Percentiles rank a stretch among this genome's conserved stretches.
Evolutionary conservation across 306 rosid species (phyloP).

Genomic region (Boehmeria nivea): DNA sequence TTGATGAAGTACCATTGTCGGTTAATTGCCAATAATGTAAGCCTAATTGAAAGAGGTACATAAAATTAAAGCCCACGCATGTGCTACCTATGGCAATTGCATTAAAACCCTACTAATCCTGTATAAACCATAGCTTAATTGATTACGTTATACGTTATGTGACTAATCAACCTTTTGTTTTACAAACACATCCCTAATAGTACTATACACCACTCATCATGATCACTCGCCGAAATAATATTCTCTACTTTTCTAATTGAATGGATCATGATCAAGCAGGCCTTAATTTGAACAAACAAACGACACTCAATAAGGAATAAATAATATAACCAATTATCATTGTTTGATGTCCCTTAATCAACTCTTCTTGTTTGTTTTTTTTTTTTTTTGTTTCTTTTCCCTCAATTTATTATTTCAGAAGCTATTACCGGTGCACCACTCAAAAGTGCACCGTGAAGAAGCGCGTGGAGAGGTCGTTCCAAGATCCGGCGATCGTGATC

Average conservation of each 20-base stretch:
- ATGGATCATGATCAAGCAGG: no score
- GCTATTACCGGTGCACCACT: conserved; percentile 84
- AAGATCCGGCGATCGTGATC: conserved; percentile 66
- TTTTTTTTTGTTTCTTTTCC: no score
- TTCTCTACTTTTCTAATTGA: no score
- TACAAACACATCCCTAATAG: no score
- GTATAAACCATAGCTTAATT: not conserved
- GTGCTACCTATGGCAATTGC: conserved; percentile 8
- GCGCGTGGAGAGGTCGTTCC: conserved; percentile 76
- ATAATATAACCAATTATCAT: no score
- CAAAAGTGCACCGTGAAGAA: conserved; percentile 77
- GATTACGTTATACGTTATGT: conserved; percentile 1
- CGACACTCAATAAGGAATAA: no score
- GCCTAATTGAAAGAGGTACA: not conserved
- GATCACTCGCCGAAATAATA: not conserved
- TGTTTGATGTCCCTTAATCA: no score
- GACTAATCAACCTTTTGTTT: not conserved
- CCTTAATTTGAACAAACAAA: no score
- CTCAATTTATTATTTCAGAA: no score
- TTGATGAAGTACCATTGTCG: conserved; percentile 1
- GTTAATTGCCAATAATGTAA: not conserved
- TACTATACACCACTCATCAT: not conserved
- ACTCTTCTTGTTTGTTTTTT: no score
- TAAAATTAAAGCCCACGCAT: conserved; percentile 6
- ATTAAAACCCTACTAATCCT: conserved; percentile 1